Conservation (phyloP, 768 basidiomycete species). For the Rickenella mellea region DNA sequence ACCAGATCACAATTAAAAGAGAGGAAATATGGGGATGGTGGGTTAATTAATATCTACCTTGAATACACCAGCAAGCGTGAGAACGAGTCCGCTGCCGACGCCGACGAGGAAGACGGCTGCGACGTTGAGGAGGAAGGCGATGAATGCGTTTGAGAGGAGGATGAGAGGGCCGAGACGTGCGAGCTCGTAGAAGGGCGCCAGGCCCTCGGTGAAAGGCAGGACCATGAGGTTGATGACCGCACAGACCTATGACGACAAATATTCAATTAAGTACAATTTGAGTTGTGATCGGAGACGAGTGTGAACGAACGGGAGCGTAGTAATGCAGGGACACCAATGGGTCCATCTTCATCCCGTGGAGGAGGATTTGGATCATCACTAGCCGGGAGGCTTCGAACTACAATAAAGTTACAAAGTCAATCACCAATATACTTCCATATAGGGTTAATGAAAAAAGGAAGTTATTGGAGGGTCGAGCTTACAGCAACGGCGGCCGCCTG, state of each 20-base stretch:
- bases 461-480: too few relatives aligned
- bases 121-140: conserved; percentile 85
- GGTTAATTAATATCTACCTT: conserved; percentile 41
- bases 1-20: background rate
- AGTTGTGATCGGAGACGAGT: too few relatives aligned
- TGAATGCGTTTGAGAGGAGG: conserved; percentile 72
- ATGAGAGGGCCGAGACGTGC: conserved; percentile 50
- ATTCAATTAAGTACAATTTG: background rate
- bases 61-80: conserved; percentile 91
- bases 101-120: conserved; percentile 93
- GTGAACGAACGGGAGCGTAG: conserved; percentile 80
- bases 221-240: conserved; percentile 79
- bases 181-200: conserved; percentile 75
- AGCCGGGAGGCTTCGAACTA: conserved; percentile 91
- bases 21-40: conserved; percentile 2
- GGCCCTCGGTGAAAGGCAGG: conserved; percentile 87
- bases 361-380: conserved; percentile 91
- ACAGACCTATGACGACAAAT: too few relatives aligned
- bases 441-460: background rate
- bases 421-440: background rate
- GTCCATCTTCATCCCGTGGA: conserved; percentile 97
- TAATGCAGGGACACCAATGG: conserved; percentile 93
- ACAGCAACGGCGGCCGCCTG: conserved; percentile 83
- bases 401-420: background rate
- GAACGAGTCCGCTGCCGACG: conserved; percentile 75